These are phyloP conservation scores for Sugiyamaella marilandica DNA, from an alignment of 805 yeast genomes.

Conservation along the genomic window DNA sequence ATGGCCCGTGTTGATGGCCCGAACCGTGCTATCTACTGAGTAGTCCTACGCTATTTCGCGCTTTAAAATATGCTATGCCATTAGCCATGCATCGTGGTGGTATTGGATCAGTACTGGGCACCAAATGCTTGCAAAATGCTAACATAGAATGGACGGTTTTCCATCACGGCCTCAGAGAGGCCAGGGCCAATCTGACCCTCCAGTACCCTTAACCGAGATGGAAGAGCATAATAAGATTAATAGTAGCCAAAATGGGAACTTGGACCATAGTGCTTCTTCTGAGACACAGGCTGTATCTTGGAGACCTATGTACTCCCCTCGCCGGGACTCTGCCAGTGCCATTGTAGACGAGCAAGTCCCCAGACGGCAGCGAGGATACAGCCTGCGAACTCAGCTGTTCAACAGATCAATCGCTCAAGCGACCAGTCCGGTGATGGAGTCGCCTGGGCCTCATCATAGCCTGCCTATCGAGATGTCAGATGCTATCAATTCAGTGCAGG, in stretches of 20 bases:
- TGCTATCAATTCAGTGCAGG: neutral
- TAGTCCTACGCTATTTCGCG: no score
- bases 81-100: no score
- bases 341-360: neutral
- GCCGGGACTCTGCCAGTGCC: neutral
- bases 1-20: no score
- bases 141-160: conserved; percentile 2
- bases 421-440: conserved; percentile 4
- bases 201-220: neutral
- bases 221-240: conserved; percentile 2
- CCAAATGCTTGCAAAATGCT: neutral
- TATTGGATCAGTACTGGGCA: no score
- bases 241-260: conserved; percentile 2
- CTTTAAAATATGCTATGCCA: no score
- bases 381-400: conserved; percentile 62
- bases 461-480: conserved; percentile 34
- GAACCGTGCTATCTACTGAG: no score
- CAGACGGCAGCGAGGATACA: conserved; percentile 48
- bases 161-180: neutral
- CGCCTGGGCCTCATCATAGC: conserved; percentile 3
- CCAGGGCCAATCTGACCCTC: neutral
- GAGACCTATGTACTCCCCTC: no score
- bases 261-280: conserved; percentile 1
- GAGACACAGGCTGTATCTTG: no score
- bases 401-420: conserved; percentile 34